phyloP scores from a whole-genome alignment of 768 basidiomycete genomes.

The Leccinellum luteum region DNA sequence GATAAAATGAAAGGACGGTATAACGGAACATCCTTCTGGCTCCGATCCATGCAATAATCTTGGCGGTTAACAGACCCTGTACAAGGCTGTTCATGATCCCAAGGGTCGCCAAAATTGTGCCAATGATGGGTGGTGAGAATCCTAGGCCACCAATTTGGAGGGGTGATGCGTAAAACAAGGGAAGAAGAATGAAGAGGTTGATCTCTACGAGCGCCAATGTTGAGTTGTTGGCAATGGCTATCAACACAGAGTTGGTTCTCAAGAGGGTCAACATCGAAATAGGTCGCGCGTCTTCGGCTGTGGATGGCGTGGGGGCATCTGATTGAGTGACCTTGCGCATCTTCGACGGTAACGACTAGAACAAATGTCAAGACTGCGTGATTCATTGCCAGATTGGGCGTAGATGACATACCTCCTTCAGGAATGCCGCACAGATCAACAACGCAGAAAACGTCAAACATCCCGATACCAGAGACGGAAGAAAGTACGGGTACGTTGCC shows the following conservation, averaged over 20 bases:
- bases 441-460: conserved; percentile 11
- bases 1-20: conserved; percentile 37
- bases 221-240: conserved; percentile 43
- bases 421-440: conserved; percentile 18
- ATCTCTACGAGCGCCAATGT: conserved; percentile 43
- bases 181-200: conserved; percentile 36
- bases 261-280: conserved; percentile 35
- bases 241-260: conserved; percentile 31
- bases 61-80: conserved; percentile 42
- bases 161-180: conserved; percentile 47
- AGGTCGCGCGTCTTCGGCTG: conserved; percentile 5
- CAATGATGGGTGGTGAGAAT: conserved; percentile 40
- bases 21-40: conserved; percentile 39
- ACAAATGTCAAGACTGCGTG: neutral
- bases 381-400: neutral
- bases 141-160: conserved; percentile 42
- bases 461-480: conserved; percentile 31
- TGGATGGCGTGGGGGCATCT: neutral
- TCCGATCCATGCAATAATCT: conserved; percentile 39
- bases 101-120: conserved; percentile 34
- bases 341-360: conserved; percentile 28
- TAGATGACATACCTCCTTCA: conserved; percentile 31
- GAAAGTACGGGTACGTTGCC: conserved; percentile 36
- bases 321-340: neutral
- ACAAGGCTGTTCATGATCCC: conserved; percentile 40